Conservation (phyloP, 2,329 filamentous ascomycete species). For the Microcyclospora tardicrescens region DNA sequence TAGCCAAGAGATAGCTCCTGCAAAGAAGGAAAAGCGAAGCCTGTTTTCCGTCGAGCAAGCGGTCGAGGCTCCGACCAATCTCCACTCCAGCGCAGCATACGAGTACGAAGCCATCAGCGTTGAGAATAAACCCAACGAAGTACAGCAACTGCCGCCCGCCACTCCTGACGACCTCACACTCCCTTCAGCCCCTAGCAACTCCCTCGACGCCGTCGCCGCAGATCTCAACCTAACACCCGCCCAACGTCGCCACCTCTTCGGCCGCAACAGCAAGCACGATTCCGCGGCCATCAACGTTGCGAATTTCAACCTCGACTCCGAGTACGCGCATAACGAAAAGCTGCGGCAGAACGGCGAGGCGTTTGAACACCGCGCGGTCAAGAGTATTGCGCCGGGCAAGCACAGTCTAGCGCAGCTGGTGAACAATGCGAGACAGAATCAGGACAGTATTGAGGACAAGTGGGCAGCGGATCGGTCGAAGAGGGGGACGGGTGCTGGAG, state of each 20-base stretch:
- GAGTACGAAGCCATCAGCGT: constrained; percentile 8
- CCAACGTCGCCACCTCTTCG: constrained; percentile 73
- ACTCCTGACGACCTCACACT: background rate
- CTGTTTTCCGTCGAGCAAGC: constrained; percentile 52
- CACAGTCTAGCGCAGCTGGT: constrained; percentile 82
- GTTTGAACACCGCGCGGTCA: constrained; percentile 64
- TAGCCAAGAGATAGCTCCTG: constrained; percentile 6
- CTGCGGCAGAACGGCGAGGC: constrained; percentile 57
- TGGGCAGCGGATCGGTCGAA: constrained; percentile 72
- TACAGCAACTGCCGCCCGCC: background rate
- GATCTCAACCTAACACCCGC: constrained; percentile 68
- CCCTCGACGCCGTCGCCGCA: constrained; percentile 57
- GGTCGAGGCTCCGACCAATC: constrained; percentile 11
- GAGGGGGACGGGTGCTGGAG: constrained; percentile 40
- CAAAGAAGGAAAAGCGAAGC: constrained; percentile 48
- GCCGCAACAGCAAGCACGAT: constrained; percentile 39
- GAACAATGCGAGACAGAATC: constrained; percentile 66
- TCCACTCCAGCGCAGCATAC: constrained; percentile 8
- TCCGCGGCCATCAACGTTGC: constrained; percentile 42
- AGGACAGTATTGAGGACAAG: constrained; percentile 80
- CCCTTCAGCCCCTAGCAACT: constrained; percentile 27
- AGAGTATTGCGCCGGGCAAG: constrained; percentile 72
- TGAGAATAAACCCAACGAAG: background rate
- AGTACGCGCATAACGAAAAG: constrained; percentile 76
- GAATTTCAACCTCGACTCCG: constrained; percentile 77